Percentiles rank a stretch among this genome's conserved stretches.
phyloP scores from a whole-genome alignment of 331 rosid species.

The Acacia concinna region DNA sequence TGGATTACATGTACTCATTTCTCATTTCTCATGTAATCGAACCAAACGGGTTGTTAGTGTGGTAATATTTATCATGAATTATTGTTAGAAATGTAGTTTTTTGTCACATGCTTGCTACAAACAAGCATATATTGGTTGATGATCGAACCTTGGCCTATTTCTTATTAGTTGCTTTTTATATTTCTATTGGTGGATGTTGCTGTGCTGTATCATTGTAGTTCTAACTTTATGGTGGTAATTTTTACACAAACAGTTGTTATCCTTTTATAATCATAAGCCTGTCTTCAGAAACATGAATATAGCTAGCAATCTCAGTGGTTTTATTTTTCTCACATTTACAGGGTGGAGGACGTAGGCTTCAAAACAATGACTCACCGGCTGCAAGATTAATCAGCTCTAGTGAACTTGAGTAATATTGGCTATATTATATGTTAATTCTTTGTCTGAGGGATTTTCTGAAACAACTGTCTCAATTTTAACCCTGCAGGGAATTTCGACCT shows the following conservation, averaged over 20 bases:
- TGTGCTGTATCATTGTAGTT: not conserved
- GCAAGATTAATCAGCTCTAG: conserved; percentile 86
- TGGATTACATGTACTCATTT: too few species aligned
- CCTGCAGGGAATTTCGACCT: conserved; percentile 85
- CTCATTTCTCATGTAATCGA: too few species aligned
- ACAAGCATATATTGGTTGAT: not conserved
- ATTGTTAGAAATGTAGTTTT: not conserved
- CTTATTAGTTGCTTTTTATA: not conserved
- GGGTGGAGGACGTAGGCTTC: conserved; percentile 81
- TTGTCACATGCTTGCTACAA: not conserved
- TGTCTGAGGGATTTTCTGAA: conserved; percentile 19
- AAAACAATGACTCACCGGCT: conserved; percentile 61
- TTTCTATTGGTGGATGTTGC: not conserved
- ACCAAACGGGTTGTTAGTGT: too few species aligned
- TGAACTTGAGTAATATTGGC: conserved; percentile 83
- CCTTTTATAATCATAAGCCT: not conserved
- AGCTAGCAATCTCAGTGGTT: conserved; percentile 5
- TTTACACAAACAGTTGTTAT: not conserved
- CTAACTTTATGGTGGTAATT: not conserved
- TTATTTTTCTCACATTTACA: conserved; percentile 35
- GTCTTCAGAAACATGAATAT: not conserved
- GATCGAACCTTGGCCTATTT: not conserved
- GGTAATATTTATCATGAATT: conserved; percentile 1
- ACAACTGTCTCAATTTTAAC: conserved; percentile 18
- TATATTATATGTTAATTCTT: conserved; percentile 6